Evolutionary conservation across 305 asterid species (phyloP).

Genomic region (Rubia balearica): DNA sequence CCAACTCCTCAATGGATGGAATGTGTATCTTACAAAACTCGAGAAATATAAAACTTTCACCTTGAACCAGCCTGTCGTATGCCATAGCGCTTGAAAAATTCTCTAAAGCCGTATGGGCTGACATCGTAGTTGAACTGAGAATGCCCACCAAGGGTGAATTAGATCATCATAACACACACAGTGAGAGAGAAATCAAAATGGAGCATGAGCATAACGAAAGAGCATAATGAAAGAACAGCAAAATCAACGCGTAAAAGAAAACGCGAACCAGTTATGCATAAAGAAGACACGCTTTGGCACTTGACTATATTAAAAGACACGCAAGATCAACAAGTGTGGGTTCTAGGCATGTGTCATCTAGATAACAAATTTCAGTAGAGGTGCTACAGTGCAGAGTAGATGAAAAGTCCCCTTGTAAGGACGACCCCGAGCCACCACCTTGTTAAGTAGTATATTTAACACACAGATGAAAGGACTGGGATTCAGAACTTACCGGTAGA

Average conservation of each 20-base stretch:
- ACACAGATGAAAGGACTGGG: slow-evolving; percentile 6
- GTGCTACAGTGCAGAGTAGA: too few species aligned
- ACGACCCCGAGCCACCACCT: not conserved
- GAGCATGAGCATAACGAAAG: not conserved
- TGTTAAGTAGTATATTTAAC: not conserved
- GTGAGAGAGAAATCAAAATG: too few species aligned
- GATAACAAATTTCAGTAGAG: too few species aligned
- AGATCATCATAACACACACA: not conserved
- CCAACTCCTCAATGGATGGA: not conserved
- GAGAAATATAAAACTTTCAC: slow-evolving; percentile 17
- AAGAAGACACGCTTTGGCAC: too few species aligned
- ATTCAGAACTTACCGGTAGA: slow-evolving; percentile 65
- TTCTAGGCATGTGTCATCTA: too few species aligned
- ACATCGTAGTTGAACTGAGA: slow-evolving; percentile 64
- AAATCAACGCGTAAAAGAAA: too few species aligned
- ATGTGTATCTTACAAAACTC: not conserved
- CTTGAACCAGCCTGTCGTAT: slow-evolving; percentile 41
- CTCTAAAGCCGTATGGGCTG: slow-evolving; percentile 84
- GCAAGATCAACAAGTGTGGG: too few species aligned
- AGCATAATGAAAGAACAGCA: too few species aligned
- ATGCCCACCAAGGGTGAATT: slow-evolving; percentile 11
- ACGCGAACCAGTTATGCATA: too few species aligned
- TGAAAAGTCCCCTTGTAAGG: too few species aligned
- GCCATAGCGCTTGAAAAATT: slow-evolving; percentile 72
- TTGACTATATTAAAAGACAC: too few species aligned